These are phyloP conservation scores for Leptographium lundbergii DNA, from an alignment of 2,329 filamentous ascomycete genomes.

Conservation along the genomic window DNA sequence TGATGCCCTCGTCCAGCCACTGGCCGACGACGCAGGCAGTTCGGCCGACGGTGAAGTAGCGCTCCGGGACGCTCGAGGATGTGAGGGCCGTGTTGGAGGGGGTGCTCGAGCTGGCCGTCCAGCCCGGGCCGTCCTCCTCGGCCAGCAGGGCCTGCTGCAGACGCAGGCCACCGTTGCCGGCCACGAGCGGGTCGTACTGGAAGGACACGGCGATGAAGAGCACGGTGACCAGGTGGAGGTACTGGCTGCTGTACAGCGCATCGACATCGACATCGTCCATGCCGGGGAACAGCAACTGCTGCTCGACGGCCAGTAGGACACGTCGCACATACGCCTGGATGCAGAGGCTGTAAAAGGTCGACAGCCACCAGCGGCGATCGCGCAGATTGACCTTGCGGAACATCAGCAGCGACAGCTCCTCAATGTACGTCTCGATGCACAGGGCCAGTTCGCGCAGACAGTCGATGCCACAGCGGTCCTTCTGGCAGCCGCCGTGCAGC, in stretches of 20 bases:
- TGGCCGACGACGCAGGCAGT: constrained; percentile 15
- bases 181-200: constrained; percentile 19
- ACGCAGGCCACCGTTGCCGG: constrained; percentile 10
- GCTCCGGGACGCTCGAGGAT: constrained; percentile 14
- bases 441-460: constrained; percentile 16
- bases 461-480: constrained; percentile 16
- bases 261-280: constrained; percentile 17
- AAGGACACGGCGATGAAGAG: constrained; percentile 20
- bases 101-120: background rate
- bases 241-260: constrained; percentile 16
- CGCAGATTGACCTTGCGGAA: constrained; percentile 21
- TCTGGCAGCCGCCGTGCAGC: constrained; percentile 15
- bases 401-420: constrained; percentile 19
- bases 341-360: constrained; percentile 19
- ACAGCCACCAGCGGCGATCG: constrained; percentile 20
- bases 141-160: constrained; percentile 17
- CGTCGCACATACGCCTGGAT: constrained; percentile 20
- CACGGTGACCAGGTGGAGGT: constrained; percentile 17
- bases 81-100: background rate
- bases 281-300: constrained; percentile 15
- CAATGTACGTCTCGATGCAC: constrained; percentile 16
- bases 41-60: constrained; percentile 16
- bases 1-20: constrained; percentile 17
- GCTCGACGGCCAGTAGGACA: constrained; percentile 17
- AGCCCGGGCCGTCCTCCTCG: constrained; percentile 13